Evolutionary conservation across 345 rosid species (phyloP).

Genomic region (Eucalyptus cloeziana): DNA sequence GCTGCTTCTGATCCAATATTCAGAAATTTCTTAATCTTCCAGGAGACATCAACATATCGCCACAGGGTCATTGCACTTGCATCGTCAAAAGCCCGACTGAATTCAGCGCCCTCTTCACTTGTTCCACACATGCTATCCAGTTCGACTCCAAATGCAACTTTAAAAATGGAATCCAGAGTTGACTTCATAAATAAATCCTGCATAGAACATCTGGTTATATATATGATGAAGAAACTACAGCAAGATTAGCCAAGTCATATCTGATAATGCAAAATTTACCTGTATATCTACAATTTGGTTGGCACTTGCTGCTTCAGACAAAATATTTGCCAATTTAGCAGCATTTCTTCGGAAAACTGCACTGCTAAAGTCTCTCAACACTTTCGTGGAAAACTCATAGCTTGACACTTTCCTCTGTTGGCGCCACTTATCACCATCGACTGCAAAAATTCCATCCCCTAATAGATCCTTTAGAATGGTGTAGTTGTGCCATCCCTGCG

Average conservation of each 20-base stretch:
- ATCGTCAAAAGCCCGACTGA: conserved; percentile 47
- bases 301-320: conserved; percentile 16
- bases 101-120: conserved; percentile 19
- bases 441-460: conserved; percentile 38
- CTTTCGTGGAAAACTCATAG: conserved; percentile 33
- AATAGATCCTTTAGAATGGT: conserved; percentile 22
- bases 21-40: conserved; percentile 43
- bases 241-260: neutral
- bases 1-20: conserved; percentile 51
- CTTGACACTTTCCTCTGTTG: conserved; percentile 42
- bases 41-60: conserved; percentile 42
- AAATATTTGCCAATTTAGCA: conserved; percentile 14
- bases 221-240: neutral
- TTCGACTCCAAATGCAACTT: conserved; percentile 52
- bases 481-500: conserved; percentile 31
- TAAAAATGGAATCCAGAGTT: conserved; percentile 48
- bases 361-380: conserved; percentile 35
- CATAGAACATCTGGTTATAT: neutral
- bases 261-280: conserved; percentile 1
- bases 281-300: conserved; percentile 18
- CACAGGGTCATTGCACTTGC: conserved; percentile 33
- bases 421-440: conserved; percentile 47
- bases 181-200: conserved; percentile 58
- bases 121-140: conserved; percentile 44
- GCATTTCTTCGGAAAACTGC: conserved; percentile 19